phyloP scores from a whole-genome alignment of 441 rosid genomes.

The Lepidium campestre region DNA sequence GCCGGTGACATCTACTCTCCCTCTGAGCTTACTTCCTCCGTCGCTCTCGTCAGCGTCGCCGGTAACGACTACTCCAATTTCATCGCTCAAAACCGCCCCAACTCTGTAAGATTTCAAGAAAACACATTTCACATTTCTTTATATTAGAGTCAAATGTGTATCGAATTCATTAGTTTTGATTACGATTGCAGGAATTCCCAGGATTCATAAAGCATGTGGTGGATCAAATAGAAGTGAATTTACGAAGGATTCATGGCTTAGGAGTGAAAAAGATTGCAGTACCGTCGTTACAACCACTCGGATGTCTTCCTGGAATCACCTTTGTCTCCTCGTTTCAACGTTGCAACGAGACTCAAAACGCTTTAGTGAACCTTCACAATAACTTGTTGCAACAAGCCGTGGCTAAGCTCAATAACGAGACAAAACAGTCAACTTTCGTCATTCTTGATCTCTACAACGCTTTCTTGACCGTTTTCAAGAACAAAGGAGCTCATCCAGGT shows the following conservation, averaged over 20 bases:
- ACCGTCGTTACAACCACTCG: slow-evolving; percentile 50
- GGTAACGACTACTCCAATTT: slow-evolving; percentile 71
- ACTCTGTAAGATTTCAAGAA: slow-evolving; percentile 31
- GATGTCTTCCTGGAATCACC: slow-evolving; percentile 61
- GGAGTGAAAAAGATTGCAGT: slow-evolving; percentile 64
- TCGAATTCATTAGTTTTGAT: background rate
- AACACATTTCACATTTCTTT: background rate
- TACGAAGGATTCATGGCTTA: slow-evolving; percentile 40
- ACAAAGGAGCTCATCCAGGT: slow-evolving; percentile 30
- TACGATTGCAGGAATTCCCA: slow-evolving; percentile 38
- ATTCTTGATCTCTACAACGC: slow-evolving; percentile 54
- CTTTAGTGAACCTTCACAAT: slow-evolving; percentile 56
- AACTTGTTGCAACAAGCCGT: slow-evolving; percentile 42
- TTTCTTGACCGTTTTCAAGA: slow-evolving; percentile 43
- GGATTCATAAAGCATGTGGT: slow-evolving; percentile 51
- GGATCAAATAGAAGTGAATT: slow-evolving; percentile 39
- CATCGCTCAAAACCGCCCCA: slow-evolving; percentile 39
- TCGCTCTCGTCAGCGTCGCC: slow-evolving; percentile 51
- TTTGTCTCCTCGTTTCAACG: slow-evolving; percentile 31
- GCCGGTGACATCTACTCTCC: slow-evolving; percentile 32
- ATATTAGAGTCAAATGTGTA: too few relatives aligned
- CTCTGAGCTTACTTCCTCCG: slow-evolving; percentile 32
- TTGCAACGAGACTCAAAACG: slow-evolving; percentile 50
- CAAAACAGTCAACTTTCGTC: slow-evolving; percentile 34
- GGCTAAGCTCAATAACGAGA: slow-evolving; percentile 36